A percentile compares a stretch with the other conserved stretches of the same genome.
Conservation (phyloP, 116 monocot species). For the Dioscorea cayenensis region DNA sequence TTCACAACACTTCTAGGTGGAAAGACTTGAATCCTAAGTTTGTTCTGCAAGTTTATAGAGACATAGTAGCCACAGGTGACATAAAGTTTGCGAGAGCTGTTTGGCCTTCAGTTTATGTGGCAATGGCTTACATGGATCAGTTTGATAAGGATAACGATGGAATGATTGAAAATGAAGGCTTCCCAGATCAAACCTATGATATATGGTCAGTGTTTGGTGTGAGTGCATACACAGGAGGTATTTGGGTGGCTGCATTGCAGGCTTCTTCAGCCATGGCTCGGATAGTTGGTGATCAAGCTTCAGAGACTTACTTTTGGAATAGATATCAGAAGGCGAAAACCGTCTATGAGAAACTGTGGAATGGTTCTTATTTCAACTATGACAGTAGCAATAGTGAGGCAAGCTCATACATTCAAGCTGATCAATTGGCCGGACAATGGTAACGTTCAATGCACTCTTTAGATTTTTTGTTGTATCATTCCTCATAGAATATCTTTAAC, state of each 20-base stretch:
- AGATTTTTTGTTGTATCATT: neutral
- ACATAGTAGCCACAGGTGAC: conserved; percentile 34
- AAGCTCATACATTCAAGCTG: conserved; percentile 40
- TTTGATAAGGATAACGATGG: conserved; percentile 55
- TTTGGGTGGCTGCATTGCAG: conserved; percentile 68
- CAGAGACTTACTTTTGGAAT: conserved; percentile 42
- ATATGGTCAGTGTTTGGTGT: conserved; percentile 52
- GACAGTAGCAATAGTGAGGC: conserved; percentile 26
- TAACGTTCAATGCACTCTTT: conserved; percentile 6
- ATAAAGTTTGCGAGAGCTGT: conserved; percentile 31
- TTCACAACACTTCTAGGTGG: conserved; percentile 40
- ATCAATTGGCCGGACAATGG: conserved; percentile 70
- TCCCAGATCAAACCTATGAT: conserved; percentile 66
- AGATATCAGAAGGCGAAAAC: conserved; percentile 32
- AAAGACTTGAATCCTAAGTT: conserved; percentile 76
- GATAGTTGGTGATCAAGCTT: conserved; percentile 35
- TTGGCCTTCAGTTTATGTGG: conserved; percentile 50
- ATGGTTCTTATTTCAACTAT: conserved; percentile 62
- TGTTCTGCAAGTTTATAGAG: conserved; percentile 65
- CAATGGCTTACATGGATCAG: conserved; percentile 67
- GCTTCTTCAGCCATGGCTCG: conserved; percentile 57
- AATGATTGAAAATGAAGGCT: conserved; percentile 57
- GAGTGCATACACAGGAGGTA: conserved; percentile 58
- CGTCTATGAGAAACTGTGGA: conserved; percentile 49
- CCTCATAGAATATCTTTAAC: neutral